Percentiles rank a stretch among this genome's conserved stretches.
Evolutionary conservation across 805 yeast genomes (phyloP).

Genomic region (Candida taoyuanica): DNA sequence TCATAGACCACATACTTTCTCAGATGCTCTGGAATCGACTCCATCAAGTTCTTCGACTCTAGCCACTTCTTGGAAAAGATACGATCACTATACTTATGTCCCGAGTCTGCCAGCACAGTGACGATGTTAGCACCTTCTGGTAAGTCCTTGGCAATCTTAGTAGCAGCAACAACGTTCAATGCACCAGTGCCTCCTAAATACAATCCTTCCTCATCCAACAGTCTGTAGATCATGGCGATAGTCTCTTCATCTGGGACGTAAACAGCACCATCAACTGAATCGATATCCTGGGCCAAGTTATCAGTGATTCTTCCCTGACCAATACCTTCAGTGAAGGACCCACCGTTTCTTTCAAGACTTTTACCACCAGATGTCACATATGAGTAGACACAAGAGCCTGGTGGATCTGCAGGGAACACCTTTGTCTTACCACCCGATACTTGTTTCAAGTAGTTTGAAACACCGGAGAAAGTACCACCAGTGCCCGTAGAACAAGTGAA

Average conservation of each 20-base stretch:
- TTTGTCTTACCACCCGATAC: slow-evolving; percentile 58
- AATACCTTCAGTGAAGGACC: slow-evolving; percentile 92
- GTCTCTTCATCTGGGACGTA: slow-evolving; percentile 75
- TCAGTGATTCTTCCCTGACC: slow-evolving; percentile 93
- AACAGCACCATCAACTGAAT: slow-evolving; percentile 73
- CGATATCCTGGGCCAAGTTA: slow-evolving; percentile 70
- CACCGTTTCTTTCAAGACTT: slow-evolving; percentile 66
- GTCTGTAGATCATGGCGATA: slow-evolving; percentile 76
- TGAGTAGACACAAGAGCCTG: slow-evolving; percentile 82
- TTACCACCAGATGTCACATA: slow-evolving; percentile 70
- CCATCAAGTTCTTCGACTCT: slow-evolving; percentile 58
- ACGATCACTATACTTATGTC: slow-evolving; percentile 82
- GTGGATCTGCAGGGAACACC: slow-evolving; percentile 84
- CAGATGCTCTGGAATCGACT: slow-evolving; percentile 64
- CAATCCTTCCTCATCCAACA: slow-evolving; percentile 86
- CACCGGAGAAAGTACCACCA: slow-evolving; percentile 90
- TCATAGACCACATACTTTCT: slow-evolving; percentile 55
- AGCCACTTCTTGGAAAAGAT: slow-evolving; percentile 78
- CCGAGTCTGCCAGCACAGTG: slow-evolving; percentile 86
- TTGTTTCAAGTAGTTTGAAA: slow-evolving; percentile 70
- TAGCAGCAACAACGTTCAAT: slow-evolving; percentile 86
- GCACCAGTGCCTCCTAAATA: slow-evolving; percentile 91
- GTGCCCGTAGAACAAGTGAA: slow-evolving; percentile 92
- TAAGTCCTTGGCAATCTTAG: slow-evolving; percentile 62
- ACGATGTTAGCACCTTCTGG: slow-evolving; percentile 82